Conservation (phyloP, 257 asterid genomes). For the Nicotiana paniculata region DNA sequence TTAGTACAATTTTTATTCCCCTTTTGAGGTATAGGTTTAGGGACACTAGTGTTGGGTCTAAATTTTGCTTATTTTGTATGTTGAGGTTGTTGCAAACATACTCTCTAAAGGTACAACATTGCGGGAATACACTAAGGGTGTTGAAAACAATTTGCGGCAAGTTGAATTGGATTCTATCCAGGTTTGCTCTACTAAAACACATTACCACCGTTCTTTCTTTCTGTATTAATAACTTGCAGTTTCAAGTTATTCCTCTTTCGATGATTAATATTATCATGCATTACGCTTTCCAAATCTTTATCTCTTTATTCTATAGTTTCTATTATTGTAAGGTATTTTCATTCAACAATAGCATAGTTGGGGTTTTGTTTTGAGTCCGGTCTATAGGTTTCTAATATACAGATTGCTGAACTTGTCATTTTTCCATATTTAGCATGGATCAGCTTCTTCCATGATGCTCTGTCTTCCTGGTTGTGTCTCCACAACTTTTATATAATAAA, state of each 20-base stretch:
- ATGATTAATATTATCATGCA: background rate
- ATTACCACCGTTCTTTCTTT: background rate
- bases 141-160: slow-evolving; percentile 80
- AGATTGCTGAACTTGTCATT: too few species aligned
- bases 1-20: background rate
- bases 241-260: background rate
- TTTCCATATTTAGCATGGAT: too few species aligned
- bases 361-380: too few species aligned
- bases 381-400: too few species aligned
- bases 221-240: background rate
- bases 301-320: too few species aligned
- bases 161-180: slow-evolving; percentile 83
- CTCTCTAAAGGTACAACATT: slow-evolving; percentile 71
- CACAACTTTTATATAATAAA: too few species aligned
- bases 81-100: slow-evolving; percentile 75
- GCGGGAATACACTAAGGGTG: slow-evolving; percentile 86
- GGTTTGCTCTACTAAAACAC: slow-evolving; percentile 34
- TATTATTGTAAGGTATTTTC: too few species aligned
- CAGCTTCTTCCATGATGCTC: too few species aligned
- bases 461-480: too few species aligned
- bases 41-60: background rate
- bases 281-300: background rate
- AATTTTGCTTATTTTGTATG: slow-evolving; percentile 5
- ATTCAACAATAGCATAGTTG: too few species aligned
- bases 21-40: background rate